phyloP scores from a whole-genome alignment of 176 grass and related monocot genomes.

The Phyllostachys edulis region DNA sequence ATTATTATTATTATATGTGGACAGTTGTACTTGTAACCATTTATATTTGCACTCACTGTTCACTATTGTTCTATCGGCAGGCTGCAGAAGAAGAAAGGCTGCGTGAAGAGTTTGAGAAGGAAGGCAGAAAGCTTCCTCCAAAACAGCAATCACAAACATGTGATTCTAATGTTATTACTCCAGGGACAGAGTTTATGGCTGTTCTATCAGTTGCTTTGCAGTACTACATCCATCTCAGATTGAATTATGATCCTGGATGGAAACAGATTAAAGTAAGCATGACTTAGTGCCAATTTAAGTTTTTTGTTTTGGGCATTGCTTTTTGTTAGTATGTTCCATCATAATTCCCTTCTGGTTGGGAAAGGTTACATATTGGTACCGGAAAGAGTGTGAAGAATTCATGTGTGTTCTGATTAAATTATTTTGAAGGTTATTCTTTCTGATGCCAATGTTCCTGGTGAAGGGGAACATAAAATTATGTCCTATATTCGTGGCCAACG shows the following conservation, averaged over 20 bases:
- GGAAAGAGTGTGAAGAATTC: conserved; percentile 17
- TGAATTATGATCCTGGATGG: conserved; percentile 99
- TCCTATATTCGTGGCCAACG: conserved; percentile 93
- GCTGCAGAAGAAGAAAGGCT: conserved; percentile 88
- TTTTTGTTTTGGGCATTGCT: not conserved
- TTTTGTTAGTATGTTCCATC: conserved; percentile 11
- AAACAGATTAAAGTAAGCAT: conserved; percentile 93
- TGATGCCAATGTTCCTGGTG: conserved; percentile 99
- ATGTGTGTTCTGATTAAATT: conserved; percentile 48
- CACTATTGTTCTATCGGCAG: conserved; percentile 36
- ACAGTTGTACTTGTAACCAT: conserved; percentile 13
- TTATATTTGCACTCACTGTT: conserved; percentile 9
- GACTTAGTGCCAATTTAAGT: not conserved
- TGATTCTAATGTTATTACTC: conserved; percentile 99
- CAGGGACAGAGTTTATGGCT: conserved; percentile 96
- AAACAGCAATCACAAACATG: conserved; percentile 83
- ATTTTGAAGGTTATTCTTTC: conserved; percentile 96
- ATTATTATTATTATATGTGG: not conserved
- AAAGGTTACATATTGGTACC: not conserved
- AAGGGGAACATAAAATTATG: conserved; percentile 99
- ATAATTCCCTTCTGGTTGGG: conserved; percentile 17
- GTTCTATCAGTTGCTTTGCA: conserved; percentile 91
- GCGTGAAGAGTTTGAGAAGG: conserved; percentile 91
- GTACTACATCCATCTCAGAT: conserved; percentile 92
- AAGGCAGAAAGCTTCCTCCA: conserved; percentile 95